phyloP scores from a whole-genome alignment of 2,329 filamentous ascomycete genomes.

The Fusarium miscanthi region DNA sequence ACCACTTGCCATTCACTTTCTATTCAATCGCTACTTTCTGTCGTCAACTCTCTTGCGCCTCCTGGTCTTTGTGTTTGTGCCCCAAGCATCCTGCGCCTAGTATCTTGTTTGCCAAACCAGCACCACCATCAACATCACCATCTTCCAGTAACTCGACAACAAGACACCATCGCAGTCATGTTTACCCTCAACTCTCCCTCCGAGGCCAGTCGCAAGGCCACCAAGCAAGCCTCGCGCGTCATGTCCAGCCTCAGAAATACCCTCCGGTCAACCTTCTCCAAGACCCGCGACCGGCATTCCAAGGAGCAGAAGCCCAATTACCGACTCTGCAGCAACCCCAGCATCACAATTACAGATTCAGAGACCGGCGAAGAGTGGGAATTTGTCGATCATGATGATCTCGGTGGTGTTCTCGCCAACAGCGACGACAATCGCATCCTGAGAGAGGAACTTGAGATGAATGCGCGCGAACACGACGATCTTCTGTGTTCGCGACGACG shows the following conservation, averaged over 20 bases:
- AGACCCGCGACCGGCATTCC: background rate
- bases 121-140: background rate
- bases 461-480: background rate
- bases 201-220: background rate
- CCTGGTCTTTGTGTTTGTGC: background rate
- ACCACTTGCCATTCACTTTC: background rate
- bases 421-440: background rate
- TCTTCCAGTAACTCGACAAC: no score
- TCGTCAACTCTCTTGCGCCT: background rate
- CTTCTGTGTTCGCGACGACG: background rate
- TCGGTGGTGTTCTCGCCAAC: background rate
- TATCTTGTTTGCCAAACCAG: background rate
- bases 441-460: background rate
- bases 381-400: background rate
- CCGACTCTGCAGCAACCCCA: background rate
- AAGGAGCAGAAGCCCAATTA: background rate
- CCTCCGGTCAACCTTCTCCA: background rate
- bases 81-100: background rate
- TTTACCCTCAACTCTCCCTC: background rate
- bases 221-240: background rate
- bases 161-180: background rate
- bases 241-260: background rate
- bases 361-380: background rate
- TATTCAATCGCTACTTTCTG: accelerated
- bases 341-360: background rate